phyloP scores from a whole-genome alignment of 192 early-diverging fungal species.

The Radiomyces spectabilis region DNA sequence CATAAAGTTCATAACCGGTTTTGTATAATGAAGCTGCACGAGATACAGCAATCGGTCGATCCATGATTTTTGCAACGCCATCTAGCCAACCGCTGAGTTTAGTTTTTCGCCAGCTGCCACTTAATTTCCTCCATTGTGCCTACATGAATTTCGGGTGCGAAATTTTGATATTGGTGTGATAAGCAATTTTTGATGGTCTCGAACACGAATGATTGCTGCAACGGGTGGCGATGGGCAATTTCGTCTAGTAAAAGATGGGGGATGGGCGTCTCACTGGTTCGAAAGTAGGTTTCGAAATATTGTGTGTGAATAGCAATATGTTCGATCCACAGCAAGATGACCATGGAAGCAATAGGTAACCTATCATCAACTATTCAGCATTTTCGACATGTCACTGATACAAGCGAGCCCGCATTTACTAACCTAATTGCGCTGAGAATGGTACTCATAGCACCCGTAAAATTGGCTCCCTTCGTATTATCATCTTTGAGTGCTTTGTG shows the following conservation, averaged over 20 bases:
- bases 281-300: slow-evolving; percentile 68
- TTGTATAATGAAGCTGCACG: slow-evolving; percentile 52
- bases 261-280: slow-evolving; percentile 47
- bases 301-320: slow-evolving; percentile 52
- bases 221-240: slow-evolving; percentile 64
- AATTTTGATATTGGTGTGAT: slow-evolving; percentile 39
- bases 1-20: slow-evolving; percentile 61
- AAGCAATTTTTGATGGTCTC: slow-evolving; percentile 51
- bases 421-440: slow-evolving; percentile 39
- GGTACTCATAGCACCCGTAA: slow-evolving; percentile 29
- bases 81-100: too few species aligned
- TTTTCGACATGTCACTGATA: neutral
- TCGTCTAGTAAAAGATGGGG: slow-evolving; percentile 68
- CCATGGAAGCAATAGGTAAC: slow-evolving; percentile 48
- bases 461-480: slow-evolving; percentile 28
- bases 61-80: slow-evolving; percentile 56
- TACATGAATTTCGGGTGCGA: slow-evolving; percentile 57
- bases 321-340: slow-evolving; percentile 54
- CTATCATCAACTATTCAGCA: slow-evolving; percentile 7
- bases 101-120: too few species aligned
- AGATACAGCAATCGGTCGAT: slow-evolving; percentile 63
- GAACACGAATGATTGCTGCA: slow-evolving; percentile 60
- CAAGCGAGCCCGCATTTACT: too few species aligned
- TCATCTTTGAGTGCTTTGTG: slow-evolving; percentile 27
- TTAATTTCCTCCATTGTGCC: too few species aligned